phyloP scores from a whole-genome alignment of 2,329 filamentous ascomycete species.

The Exophiala calicioides region DNA sequence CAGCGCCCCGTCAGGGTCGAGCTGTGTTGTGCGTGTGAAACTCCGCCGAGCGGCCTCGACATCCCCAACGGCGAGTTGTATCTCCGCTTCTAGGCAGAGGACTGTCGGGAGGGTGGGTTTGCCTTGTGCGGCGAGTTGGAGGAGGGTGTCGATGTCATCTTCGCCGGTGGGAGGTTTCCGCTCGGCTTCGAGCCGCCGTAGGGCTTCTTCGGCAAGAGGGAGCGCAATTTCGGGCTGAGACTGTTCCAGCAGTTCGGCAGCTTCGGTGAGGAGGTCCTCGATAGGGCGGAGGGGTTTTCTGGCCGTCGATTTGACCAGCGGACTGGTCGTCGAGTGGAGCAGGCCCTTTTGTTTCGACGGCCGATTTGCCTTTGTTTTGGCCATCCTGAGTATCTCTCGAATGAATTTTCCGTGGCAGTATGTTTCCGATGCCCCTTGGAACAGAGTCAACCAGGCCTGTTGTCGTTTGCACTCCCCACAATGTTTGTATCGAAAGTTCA shows the following conservation, averaged over 20 bases:
- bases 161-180: slow-evolving; percentile 26
- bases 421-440: neutral
- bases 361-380: slow-evolving; percentile 22
- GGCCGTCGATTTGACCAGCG: slow-evolving; percentile 46
- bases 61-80: slow-evolving; percentile 79
- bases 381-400: slow-evolving; percentile 9
- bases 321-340: slow-evolving; percentile 20
- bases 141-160: slow-evolving; percentile 23
- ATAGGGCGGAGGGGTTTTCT: slow-evolving; percentile 51
- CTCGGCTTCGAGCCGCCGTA: slow-evolving; percentile 36
- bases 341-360: slow-evolving; percentile 21
- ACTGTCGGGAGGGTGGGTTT: slow-evolving; percentile 49
- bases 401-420: neutral
- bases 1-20: slow-evolving; percentile 73
- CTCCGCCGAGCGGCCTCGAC: slow-evolving; percentile 70
- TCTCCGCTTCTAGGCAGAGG: slow-evolving; percentile 76
- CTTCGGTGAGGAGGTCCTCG: slow-evolving; percentile 58
- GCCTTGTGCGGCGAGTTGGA: slow-evolving; percentile 28
- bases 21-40: slow-evolving; percentile 70
- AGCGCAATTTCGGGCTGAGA: slow-evolving; percentile 61
- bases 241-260: slow-evolving; percentile 58
- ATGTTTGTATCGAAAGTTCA: too few relatives aligned
- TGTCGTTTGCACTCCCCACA: too few relatives aligned
- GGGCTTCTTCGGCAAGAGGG: slow-evolving; percentile 54
- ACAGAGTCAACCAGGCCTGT: neutral